Evolutionary conservation across 768 basidiomycete species (phyloP).

Genomic region (Arthromyces matolae): DNA sequence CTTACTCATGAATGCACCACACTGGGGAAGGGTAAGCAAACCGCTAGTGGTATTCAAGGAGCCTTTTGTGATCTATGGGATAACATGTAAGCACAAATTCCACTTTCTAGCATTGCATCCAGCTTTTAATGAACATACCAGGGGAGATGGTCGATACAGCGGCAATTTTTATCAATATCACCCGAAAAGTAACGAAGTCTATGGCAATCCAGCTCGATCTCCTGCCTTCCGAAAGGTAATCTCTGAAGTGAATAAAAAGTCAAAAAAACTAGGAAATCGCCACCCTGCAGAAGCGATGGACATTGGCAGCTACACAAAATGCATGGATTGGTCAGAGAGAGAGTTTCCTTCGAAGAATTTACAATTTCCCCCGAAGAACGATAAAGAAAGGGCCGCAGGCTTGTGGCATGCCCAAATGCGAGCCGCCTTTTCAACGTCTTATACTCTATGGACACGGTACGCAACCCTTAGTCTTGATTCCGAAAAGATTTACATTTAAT

Average conservation of each 20-base stretch:
- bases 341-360: conserved; percentile 3
- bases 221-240: conserved; percentile 11
- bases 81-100: too few species aligned
- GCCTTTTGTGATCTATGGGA: too few species aligned
- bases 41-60: too few species aligned
- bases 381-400: conserved; percentile 3
- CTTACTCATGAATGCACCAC: too few species aligned
- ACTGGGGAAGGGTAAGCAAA: too few species aligned
- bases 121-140: too few species aligned
- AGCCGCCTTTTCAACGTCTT: too few species aligned
- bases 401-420: conserved; percentile 14
- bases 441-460: conserved; percentile 15
- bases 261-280: conserved; percentile 19
- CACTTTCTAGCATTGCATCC: too few species aligned
- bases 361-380: neutral
- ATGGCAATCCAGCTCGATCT: conserved; percentile 22
- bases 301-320: conserved; percentile 16
- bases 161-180: conserved; percentile 20
- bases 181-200: neutral
- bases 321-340: conserved; percentile 5
- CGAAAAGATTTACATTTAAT: neutral
- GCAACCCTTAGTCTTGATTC: neutral
- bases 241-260: conserved; percentile 14
- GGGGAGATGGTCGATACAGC: conserved; percentile 17
- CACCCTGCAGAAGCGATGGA: conserved; percentile 22